phyloP scores from a whole-genome alignment of 2,329 filamentous ascomycete genomes.

The Xylariaceae sp. region DNA sequence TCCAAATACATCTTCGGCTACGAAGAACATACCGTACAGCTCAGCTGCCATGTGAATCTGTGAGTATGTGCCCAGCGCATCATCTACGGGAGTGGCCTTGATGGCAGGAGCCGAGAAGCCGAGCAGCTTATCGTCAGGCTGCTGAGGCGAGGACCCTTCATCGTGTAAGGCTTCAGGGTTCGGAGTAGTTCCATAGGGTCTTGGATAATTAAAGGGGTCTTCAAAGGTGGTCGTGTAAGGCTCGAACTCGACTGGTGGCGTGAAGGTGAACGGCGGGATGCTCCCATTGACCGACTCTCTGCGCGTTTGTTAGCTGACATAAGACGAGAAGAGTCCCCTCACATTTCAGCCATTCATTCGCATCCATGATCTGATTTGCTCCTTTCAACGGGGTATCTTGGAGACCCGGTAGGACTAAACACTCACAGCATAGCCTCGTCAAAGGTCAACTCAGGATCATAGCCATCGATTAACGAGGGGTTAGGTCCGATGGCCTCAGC shows the following conservation, averaged over 20 bases:
- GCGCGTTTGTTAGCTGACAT: constrained; percentile 20
- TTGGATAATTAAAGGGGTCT: constrained; percentile 58
- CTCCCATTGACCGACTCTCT: constrained; percentile 41
- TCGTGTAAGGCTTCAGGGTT: constrained; percentile 39
- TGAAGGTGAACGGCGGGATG: constrained; percentile 47
- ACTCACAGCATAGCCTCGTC: constrained; percentile 54
- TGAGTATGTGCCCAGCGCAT: constrained; percentile 52
- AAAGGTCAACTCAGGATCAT: constrained; percentile 49
- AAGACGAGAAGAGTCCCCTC: constrained; percentile 2
- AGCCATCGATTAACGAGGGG: constrained; percentile 43
- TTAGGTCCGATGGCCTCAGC: constrained; percentile 46
- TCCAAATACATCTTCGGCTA: constrained; percentile 75
- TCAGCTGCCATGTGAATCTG: constrained; percentile 67
- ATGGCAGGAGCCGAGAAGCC: constrained; percentile 63
- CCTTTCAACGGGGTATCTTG: neutral
- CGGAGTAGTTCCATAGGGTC: constrained; percentile 42
- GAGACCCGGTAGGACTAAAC: neutral
- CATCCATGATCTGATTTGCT: no score
- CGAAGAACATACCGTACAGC: constrained; percentile 83
- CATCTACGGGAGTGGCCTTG: constrained; percentile 59
- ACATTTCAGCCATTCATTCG: neutral
- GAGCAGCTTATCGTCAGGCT: constrained; percentile 66
- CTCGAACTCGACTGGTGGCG: constrained; percentile 57
- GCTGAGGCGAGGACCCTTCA: constrained; percentile 48
- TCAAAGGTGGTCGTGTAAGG: constrained; percentile 58